Conservation (phyloP, 2,329 filamentous ascomycete species). For the Rhytidhysteron rufulum region DNA sequence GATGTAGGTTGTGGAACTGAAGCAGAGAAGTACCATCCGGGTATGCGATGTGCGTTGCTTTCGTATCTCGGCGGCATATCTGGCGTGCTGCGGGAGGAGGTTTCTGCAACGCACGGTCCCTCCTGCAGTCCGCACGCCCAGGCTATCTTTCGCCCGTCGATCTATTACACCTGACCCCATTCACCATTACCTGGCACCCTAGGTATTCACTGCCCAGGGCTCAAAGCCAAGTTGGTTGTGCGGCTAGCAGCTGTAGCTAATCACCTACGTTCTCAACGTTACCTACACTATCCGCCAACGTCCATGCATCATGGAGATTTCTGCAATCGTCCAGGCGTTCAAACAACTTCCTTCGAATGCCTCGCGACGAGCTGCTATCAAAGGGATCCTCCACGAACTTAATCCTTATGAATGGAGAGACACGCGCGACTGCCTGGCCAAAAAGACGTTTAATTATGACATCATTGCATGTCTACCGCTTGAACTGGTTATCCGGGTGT, state of each 20-base stretch:
- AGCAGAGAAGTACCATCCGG: no score
- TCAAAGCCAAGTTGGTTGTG: no score
- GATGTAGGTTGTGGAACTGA: neutral
- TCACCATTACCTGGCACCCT: no score
- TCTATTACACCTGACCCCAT: neutral
- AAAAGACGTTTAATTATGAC: slow-evolving; percentile 27
- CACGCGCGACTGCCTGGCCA: slow-evolving; percentile 13
- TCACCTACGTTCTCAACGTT: neutral
- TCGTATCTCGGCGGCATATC: no score
- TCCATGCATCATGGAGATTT: slow-evolving; percentile 4
- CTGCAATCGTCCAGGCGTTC: slow-evolving; percentile 15
- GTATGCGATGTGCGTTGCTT: no score
- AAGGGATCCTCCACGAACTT: slow-evolving; percentile 19
- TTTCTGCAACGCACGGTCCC: neutral
- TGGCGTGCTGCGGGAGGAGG: no score
- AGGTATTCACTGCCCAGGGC: no score
- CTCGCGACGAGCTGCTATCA: slow-evolving; percentile 19
- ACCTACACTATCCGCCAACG: neutral
- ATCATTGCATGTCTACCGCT: slow-evolving; percentile 33
- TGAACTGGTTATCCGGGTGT: slow-evolving; percentile 35
- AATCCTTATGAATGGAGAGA: slow-evolving; percentile 28
- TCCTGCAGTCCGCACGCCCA: neutral
- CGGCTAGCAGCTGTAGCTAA: no score
- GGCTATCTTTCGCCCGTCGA: neutral
- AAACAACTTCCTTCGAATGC: slow-evolving; percentile 10